Percentiles rank a stretch among this genome's conserved stretches.
phyloP scores from a whole-genome alignment of 805 yeast species.

The Dipodascus albidus region DNA sequence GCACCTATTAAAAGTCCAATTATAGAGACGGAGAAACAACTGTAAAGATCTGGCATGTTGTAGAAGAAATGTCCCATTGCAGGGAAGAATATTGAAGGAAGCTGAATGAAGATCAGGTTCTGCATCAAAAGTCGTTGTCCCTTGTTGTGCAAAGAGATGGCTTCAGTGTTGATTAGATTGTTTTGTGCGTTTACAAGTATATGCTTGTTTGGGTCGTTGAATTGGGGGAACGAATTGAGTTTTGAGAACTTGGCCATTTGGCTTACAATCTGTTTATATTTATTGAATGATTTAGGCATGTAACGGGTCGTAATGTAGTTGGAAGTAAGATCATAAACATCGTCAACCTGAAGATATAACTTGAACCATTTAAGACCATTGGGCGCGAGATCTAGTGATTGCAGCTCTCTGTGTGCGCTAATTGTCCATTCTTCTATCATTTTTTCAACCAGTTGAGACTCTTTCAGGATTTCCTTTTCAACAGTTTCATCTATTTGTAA shows the following conservation, averaged over 20 bases:
- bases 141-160: constrained; percentile 19
- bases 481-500: constrained; percentile 11
- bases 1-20: constrained; percentile 28
- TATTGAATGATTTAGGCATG: constrained; percentile 21
- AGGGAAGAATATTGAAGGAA: constrained; percentile 24
- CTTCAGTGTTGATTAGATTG: constrained; percentile 8
- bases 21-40: constrained; percentile 25
- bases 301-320: constrained; percentile 12
- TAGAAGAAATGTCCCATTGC: constrained; percentile 21
- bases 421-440: constrained; percentile 24
- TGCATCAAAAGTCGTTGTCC: constrained; percentile 21
- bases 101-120: constrained; percentile 23
- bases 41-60: constrained; percentile 21
- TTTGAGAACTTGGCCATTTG: constrained; percentile 16
- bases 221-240: constrained; percentile 5
- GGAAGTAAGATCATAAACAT: constrained; percentile 20
- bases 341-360: constrained; percentile 27
- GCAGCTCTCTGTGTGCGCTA: constrained; percentile 29
- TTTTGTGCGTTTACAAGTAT: constrained; percentile 2
- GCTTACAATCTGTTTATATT: constrained; percentile 24
- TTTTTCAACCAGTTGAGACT: constrained; percentile 9
- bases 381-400: constrained; percentile 15
- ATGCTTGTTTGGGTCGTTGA: neutral
- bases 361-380: constrained; percentile 28
- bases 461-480: constrained; percentile 8